Conservation (phyloP, 257 asterid genomes). For the Ophiorrhiza pumila region DNA sequence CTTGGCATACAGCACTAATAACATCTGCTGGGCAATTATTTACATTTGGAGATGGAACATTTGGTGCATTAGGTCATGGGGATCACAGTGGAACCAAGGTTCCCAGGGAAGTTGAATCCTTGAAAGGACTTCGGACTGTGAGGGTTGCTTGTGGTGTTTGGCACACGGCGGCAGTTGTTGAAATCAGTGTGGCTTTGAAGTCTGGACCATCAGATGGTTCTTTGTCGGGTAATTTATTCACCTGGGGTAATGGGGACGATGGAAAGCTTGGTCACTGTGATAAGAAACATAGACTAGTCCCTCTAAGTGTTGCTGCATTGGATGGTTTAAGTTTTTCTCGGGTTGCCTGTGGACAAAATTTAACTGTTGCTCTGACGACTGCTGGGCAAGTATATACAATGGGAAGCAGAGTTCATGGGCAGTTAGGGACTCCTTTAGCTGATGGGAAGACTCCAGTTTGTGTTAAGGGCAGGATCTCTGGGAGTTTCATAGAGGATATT, state of each 20-base stretch:
- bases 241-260: constrained; percentile 91
- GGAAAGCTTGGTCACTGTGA: constrained; percentile 74
- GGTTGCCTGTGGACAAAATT: constrained; percentile 65
- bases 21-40: constrained; percentile 55
- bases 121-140: constrained; percentile 44
- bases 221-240: constrained; percentile 55
- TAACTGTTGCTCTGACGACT: constrained; percentile 58
- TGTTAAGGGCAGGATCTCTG: constrained; percentile 40
- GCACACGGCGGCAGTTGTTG: constrained; percentile 91
- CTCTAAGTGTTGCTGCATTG: constrained; percentile 48
- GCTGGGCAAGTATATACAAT: constrained; percentile 68
- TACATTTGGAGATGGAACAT: constrained; percentile 90
- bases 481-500: constrained; percentile 62
- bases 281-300: constrained; percentile 40
- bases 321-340: constrained; percentile 35
- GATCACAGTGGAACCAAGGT: constrained; percentile 24
- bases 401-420: constrained; percentile 54
- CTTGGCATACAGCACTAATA: constrained; percentile 81
- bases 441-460: constrained; percentile 50
- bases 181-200: constrained; percentile 17
- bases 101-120: constrained; percentile 72
- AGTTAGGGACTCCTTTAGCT: constrained; percentile 31
- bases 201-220: constrained; percentile 26
- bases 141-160: constrained; percentile 85
- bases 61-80: constrained; percentile 89